These are phyloP conservation scores for Nicotiana tomentosiformis DNA, from an alignment of 257 asterid genomes.

Conservation along the genomic window DNA sequence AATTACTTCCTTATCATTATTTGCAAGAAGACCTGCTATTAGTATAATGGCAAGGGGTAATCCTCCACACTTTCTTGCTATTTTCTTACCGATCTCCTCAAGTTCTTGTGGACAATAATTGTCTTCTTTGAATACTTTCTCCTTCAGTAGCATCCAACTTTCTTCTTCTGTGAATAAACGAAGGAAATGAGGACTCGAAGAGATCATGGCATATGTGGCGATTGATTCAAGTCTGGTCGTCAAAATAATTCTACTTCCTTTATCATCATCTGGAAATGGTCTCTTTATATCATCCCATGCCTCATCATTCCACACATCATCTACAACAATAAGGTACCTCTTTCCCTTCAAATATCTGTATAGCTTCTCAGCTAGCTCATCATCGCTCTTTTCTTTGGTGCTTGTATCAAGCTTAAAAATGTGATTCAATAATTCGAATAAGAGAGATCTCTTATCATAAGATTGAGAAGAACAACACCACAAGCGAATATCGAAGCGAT, in stretches of 20 bases:
- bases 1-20: not conserved
- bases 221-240: not conserved
- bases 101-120: not conserved
- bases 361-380: not conserved
- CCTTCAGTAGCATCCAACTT: not conserved
- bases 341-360: not conserved
- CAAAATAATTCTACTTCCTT: not conserved
- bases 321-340: not conserved
- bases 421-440: not conserved
- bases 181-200: not conserved
- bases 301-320: not conserved
- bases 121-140: not conserved
- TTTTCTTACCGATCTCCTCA: not conserved
- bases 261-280: not conserved
- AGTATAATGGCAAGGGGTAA: not conserved
- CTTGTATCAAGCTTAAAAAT: not conserved
- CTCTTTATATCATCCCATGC: not conserved
- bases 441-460: not conserved
- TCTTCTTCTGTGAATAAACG: not conserved
- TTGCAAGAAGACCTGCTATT: not conserved
- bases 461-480: constrained; percentile 1
- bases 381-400: not conserved
- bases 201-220: not conserved
- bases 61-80: not conserved
- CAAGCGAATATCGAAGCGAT: not conserved